Percentiles rank a stretch among this genome's conserved stretches.
Evolutionary conservation across 1,139 yeast species (phyloP).

Genomic region (Blastobotrys arbuscula): DNA sequence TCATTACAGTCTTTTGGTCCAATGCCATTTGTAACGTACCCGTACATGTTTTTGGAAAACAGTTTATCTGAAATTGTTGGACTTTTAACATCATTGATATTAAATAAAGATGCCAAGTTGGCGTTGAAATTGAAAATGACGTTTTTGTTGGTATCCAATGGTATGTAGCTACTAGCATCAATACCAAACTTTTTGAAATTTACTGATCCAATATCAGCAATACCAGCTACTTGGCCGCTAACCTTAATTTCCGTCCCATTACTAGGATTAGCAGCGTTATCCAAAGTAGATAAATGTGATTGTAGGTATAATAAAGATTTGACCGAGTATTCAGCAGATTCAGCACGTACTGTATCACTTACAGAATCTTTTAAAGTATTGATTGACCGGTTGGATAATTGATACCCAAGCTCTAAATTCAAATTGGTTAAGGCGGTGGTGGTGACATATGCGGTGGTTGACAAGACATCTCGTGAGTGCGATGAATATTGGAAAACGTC

Average conservation of each 20-base stretch:
- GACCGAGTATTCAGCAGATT: slow-evolving; percentile 33
- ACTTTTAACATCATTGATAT: too few species aligned
- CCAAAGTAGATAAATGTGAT: background rate
- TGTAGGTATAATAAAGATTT: background rate
- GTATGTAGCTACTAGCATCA: too few species aligned
- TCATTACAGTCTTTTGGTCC: slow-evolving; percentile 68
- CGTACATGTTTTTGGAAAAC: slow-evolving; percentile 56
- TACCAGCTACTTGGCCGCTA: too few species aligned
- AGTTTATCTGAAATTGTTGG: slow-evolving; percentile 44
- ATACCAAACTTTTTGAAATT: too few species aligned
- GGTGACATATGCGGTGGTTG: slow-evolving; percentile 33
- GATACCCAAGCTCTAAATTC: slow-evolving; percentile 52
- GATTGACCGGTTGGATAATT: slow-evolving; percentile 40
- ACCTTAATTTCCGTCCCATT: too few species aligned
- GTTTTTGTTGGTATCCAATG: too few species aligned
- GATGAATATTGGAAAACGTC: slow-evolving; percentile 59
- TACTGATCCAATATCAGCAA: too few species aligned
- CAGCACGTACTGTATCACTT: slow-evolving; percentile 32
- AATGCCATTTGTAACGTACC: slow-evolving; percentile 68
- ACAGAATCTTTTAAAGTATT: slow-evolving; percentile 40
- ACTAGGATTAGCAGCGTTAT: slow-evolving; percentile 17
- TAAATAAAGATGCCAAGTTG: too few species aligned
- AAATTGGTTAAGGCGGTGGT: slow-evolving; percentile 30
- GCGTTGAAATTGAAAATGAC: too few species aligned
- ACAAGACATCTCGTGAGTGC: slow-evolving; percentile 9